Percentiles rank a stretch among this genome's conserved stretches.
Evolutionary conservation across 2,329 filamentous ascomycete genomes (phyloP).

Genomic region (Microdochium paspali): DNA sequence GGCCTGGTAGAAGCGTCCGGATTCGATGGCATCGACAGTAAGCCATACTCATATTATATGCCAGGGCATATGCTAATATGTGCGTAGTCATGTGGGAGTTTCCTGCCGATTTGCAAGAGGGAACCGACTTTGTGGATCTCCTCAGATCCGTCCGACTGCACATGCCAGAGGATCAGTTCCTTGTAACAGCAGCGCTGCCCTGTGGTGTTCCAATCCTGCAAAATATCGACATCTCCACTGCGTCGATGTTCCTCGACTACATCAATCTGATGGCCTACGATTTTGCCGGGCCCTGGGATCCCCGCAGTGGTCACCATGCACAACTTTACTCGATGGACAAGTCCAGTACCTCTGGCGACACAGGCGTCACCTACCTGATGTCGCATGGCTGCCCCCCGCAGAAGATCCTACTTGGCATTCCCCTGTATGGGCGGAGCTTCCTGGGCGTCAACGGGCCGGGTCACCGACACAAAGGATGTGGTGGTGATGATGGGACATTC

Average conservation of each 20-base stretch:
- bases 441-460: slow-evolving; percentile 55
- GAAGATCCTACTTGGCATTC: slow-evolving; percentile 69
- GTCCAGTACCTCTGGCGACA: slow-evolving; percentile 56
- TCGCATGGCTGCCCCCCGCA: slow-evolving; percentile 55
- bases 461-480: slow-evolving; percentile 44
- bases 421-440: slow-evolving; percentile 68
- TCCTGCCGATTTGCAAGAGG: slow-evolving; percentile 56
- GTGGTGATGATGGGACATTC: slow-evolving; percentile 60
- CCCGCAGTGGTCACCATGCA: slow-evolving; percentile 62
- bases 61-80: not conserved
- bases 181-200: slow-evolving; percentile 64
- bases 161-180: slow-evolving; percentile 59
- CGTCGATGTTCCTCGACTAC: slow-evolving; percentile 59
- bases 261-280: slow-evolving; percentile 78
- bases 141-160: slow-evolving; percentile 56
- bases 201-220: slow-evolving; percentile 56
- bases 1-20: slow-evolving; percentile 61
- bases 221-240: slow-evolving; percentile 56
- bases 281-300: slow-evolving; percentile 63
- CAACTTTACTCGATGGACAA: slow-evolving; percentile 58
- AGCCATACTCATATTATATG: slow-evolving; percentile 12
- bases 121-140: slow-evolving; percentile 60
- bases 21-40: slow-evolving; percentile 70
- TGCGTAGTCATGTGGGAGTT: slow-evolving; percentile 71
- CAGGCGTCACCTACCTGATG: slow-evolving; percentile 56